phyloP scores from a whole-genome alignment of 768 basidiomycete genomes.

The Chlorophyllum brunneum region DNA sequence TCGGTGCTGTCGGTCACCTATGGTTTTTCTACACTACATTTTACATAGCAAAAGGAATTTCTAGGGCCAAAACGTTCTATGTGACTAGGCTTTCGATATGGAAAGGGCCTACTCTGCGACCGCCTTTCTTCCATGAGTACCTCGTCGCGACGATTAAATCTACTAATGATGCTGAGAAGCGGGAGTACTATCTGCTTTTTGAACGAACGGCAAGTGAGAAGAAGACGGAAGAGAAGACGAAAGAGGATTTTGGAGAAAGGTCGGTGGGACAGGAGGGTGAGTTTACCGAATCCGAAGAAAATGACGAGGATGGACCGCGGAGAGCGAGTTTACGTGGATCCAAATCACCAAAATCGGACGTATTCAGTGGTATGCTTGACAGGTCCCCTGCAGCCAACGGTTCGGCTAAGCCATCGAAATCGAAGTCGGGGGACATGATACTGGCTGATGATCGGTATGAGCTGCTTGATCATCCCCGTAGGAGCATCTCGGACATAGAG shows the following conservation, averaged over 20 bases:
- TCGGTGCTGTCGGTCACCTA: background rate
- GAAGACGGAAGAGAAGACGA: background rate
- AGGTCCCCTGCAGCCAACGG: background rate
- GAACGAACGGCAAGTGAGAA: background rate
- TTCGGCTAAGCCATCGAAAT: background rate
- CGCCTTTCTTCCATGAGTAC: background rate
- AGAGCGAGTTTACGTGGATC: background rate
- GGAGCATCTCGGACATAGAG: background rate
- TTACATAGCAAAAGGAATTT: background rate
- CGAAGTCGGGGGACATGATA: background rate
- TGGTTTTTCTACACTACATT: slow-evolving; percentile 3
- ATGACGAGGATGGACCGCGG: background rate
- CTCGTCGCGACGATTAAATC: background rate
- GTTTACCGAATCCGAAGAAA: too few species aligned
- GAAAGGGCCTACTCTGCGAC: background rate
- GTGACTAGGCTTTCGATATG: background rate
- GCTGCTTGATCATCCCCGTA: background rate
- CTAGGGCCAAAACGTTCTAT: background rate
- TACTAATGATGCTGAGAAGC: background rate
- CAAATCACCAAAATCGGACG: background rate
- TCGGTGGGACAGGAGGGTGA: background rate
- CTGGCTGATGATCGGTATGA: slow-evolving; percentile 1
- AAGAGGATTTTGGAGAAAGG: background rate
- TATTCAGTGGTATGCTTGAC: background rate
- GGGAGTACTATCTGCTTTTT: background rate